Evolutionary conservation across 2,329 filamentous ascomycete genomes (phyloP).

Genomic region (Cladosporium austrohemisphaericum): DNA sequence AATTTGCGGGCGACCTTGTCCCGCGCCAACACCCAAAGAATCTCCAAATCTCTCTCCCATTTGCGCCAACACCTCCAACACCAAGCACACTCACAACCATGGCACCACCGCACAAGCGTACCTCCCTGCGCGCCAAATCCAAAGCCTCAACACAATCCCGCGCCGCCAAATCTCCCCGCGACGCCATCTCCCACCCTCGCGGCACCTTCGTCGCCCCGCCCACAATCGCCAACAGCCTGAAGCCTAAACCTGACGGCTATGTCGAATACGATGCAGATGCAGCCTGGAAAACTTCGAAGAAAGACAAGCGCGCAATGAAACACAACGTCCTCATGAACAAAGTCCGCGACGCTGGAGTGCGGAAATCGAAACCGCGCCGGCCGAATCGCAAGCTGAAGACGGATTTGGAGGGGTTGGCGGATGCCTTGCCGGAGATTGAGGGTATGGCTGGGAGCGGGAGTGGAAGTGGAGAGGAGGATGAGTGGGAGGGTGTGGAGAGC

Average conservation of each 20-base stretch:
- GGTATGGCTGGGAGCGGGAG: constrained; percentile 40
- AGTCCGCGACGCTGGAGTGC: constrained; percentile 57
- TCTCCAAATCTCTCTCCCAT: not conserved
- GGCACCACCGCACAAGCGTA: constrained; percentile 50
- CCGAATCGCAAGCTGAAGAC: constrained; percentile 61
- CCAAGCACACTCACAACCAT: constrained; percentile 19
- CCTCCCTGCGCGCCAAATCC: constrained; percentile 56
- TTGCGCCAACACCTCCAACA: not conserved
- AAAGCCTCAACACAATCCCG: not conserved
- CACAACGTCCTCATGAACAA: constrained; percentile 67
- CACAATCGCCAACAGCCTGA: constrained; percentile 27
- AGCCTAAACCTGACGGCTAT: constrained; percentile 35
- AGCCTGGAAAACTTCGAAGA: constrained; percentile 69
- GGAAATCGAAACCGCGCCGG: constrained; percentile 50
- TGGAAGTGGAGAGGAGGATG: constrained; percentile 38
- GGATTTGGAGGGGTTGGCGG: constrained; percentile 70
- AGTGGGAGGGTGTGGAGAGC: constrained; percentile 34
- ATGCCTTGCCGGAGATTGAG: constrained; percentile 66
- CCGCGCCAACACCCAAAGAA: no score
- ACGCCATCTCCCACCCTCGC: constrained; percentile 48
- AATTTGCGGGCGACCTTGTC: no score
- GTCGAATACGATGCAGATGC: constrained; percentile 42
- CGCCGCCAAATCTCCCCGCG: constrained; percentile 37
- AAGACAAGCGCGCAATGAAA: constrained; percentile 78
- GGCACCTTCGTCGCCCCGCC: constrained; percentile 41